A percentile compares a stretch with the other conserved stretches of the same genome.
These are phyloP conservation scores for Starmerella stigmatis DNA, from an alignment of 805 yeast species.

Conservation along the genomic window DNA sequence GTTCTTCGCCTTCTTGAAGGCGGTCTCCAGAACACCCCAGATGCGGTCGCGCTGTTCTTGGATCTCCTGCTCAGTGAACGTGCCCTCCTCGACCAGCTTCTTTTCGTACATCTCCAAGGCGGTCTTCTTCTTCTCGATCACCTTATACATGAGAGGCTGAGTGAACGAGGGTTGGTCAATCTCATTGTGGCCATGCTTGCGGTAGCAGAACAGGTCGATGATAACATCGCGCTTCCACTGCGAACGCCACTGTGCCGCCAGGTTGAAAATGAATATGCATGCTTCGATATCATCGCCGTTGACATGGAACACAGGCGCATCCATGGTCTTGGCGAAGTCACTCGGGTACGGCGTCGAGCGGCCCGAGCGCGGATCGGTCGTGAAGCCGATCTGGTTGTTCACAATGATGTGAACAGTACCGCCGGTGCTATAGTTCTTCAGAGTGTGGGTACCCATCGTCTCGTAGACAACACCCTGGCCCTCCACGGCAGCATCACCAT, in stretches of 20 bases:
- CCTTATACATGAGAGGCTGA: slow-evolving; percentile 93
- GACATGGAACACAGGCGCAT: slow-evolving; percentile 98
- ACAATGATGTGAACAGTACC: slow-evolving; percentile 95
- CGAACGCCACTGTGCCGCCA: slow-evolving; percentile 98
- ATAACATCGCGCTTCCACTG: slow-evolving; percentile 94
- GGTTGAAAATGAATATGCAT: slow-evolving; percentile 76
- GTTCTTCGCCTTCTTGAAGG: slow-evolving; percentile 78
- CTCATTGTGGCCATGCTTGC: slow-evolving; percentile 98
- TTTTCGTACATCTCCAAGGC: slow-evolving; percentile 79
- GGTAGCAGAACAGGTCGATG: slow-evolving; percentile 94
- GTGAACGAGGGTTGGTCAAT: slow-evolving; percentile 99
- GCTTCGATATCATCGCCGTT: slow-evolving; percentile 97
- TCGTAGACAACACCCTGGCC: slow-evolving; percentile 99
- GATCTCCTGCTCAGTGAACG: slow-evolving; percentile 81
- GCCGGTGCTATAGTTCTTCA: slow-evolving; percentile 95
- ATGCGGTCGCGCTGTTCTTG: slow-evolving; percentile 97
- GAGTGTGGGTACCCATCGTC: slow-evolving; percentile 85
- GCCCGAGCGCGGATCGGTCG: slow-evolving; percentile 95
- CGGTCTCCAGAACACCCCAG: slow-evolving; percentile 86
- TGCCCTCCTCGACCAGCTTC: slow-evolving; percentile 70
- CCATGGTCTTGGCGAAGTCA: slow-evolving; percentile 90
- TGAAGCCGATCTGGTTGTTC: slow-evolving; percentile 98
- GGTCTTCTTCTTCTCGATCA: slow-evolving; percentile 77
- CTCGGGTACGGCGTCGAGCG: slow-evolving; percentile 98
- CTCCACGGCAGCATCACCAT: slow-evolving; percentile 98